Conservation (phyloP, 2,329 filamentous ascomycete species). For the Coniella lustricola region DNA sequence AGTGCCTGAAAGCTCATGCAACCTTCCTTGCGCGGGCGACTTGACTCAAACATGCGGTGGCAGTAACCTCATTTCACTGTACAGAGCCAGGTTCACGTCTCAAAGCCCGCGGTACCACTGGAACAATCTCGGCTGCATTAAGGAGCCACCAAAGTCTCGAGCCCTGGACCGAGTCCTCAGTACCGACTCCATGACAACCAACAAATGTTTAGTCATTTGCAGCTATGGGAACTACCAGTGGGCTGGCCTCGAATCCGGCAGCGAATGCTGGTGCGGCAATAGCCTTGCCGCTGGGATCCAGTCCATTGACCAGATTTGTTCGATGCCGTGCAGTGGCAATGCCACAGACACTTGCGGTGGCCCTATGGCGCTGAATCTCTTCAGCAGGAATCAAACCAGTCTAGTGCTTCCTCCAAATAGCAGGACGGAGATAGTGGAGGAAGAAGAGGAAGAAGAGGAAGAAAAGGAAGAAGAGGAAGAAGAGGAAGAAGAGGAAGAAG, state of each 20-base stretch:
- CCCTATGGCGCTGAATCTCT: constrained; percentile 4
- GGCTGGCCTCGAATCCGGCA: constrained; percentile 17
- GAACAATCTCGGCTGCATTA: background rate
- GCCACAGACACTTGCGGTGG: constrained; percentile 18
- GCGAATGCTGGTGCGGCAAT: constrained; percentile 21
- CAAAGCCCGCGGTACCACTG: background rate
- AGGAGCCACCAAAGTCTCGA: background rate
- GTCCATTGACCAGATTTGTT: constrained; percentile 18
- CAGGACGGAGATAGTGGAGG: no score
- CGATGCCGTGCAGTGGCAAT: constrained; percentile 23
- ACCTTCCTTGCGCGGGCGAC: constrained; percentile 20
- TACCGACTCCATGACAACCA: background rate
- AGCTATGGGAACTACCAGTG: constrained; percentile 5
- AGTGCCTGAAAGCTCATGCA: constrained; percentile 16
- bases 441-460: no score
- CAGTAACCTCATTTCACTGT: background rate
- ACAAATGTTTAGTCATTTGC: constrained; percentile 7
- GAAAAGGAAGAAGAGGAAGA: no score
- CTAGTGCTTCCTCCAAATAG: no score
- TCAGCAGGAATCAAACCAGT: background rate
- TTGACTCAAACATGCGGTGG: constrained; percentile 21
- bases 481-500: no score
- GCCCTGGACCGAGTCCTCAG: background rate
- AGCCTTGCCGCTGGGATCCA: constrained; percentile 6
- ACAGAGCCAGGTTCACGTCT: constrained; percentile 1